Evolutionary conservation across 805 yeast species (phyloP), one percentile per base, ranked within the genome.

Genomic region (Monosporozyma unispora): DNA sequence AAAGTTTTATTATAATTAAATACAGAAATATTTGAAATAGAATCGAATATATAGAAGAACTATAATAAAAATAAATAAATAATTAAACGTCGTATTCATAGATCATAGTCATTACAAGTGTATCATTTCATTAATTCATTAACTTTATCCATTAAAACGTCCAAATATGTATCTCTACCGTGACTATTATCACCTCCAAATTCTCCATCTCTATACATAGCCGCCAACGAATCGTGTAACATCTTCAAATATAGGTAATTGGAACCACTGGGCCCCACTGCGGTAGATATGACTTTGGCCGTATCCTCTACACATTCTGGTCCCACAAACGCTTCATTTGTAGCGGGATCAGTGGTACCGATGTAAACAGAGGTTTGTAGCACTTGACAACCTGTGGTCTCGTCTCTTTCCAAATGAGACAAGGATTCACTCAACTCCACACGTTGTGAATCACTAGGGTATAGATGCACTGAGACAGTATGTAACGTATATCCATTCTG

Each of bases 401-500:
- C 27, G 8, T 49, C 3, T 56, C 45, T 28, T 71, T 43, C 45
- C 38, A 43, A 18, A 28, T 29, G 37, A 18, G 37, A 43, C 55
- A 72, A 49, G 0, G 67, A 54, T 0, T 55, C 50, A 4, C 44
- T 45, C 19, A 62, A 44, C 18, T 57, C 63, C 3, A 48, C 50
- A 31, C 62, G 63, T n/a, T 58, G 61, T 29, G 62, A 62, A 2
- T 54, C 54, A 14, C 53, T 42, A 1, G 57, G 48, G n/a, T 56
- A 57, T 10, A 85, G 70, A 54, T 76, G 74, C 60, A 88, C 87
- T 4, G 79, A 79, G 3, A 88, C 82, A 21, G 72, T 66, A 54
- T 85, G 87, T 2, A 79, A 70, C 0, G 87, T 72, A 64, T 90
- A 90, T 0, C 97, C 98, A 60, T 88, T 89, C 63, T 88, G 89